These are phyloP conservation scores for Aristolochia californica DNA, from an alignment of 164 flowering plant genomes.

Conservation along the genomic window DNA sequence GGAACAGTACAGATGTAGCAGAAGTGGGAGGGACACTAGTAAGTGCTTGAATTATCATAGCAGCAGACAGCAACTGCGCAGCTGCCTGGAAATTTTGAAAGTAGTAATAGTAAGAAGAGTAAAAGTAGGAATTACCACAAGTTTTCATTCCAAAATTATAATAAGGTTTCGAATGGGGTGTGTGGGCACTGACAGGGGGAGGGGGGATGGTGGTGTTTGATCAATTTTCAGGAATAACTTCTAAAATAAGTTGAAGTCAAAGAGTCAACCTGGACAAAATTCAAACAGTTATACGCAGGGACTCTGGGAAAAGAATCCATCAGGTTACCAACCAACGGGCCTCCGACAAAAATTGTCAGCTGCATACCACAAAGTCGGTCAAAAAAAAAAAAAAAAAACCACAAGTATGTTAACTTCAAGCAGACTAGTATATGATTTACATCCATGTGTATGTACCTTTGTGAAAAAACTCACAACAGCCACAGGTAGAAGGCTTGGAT, in stretches of 20 bases:
- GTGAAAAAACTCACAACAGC: conserved; percentile 83
- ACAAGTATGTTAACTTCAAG: background rate
- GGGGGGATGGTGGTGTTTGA: no score
- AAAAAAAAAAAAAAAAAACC: background rate
- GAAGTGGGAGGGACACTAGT: conserved; percentile 27
- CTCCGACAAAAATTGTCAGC: conserved; percentile 77
- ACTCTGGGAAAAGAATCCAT: conserved; percentile 89
- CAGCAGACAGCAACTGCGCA: conserved; percentile 84
- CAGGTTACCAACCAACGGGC: conserved; percentile 78
- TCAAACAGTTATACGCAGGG: conserved; percentile 64
- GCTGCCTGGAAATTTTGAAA: conserved; percentile 44
- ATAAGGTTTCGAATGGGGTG: no score
- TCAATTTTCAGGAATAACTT: no score
- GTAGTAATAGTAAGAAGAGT: no score
- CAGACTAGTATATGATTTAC: background rate
- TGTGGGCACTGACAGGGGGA: no score
- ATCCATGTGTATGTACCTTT: conserved; percentile 35
- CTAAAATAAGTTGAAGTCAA: background rate
- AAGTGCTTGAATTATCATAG: conserved; percentile 80
- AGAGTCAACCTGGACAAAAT: conserved; percentile 57
- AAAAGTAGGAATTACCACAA: no score
- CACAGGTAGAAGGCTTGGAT: conserved; percentile 92
- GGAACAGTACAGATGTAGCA: conserved; percentile 53
- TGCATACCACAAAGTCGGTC: conserved; percentile 19
- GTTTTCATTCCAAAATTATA: no score